phyloP scores from a whole-genome alignment of 257 asterid genomes.

The Perilla frutescens region DNA sequence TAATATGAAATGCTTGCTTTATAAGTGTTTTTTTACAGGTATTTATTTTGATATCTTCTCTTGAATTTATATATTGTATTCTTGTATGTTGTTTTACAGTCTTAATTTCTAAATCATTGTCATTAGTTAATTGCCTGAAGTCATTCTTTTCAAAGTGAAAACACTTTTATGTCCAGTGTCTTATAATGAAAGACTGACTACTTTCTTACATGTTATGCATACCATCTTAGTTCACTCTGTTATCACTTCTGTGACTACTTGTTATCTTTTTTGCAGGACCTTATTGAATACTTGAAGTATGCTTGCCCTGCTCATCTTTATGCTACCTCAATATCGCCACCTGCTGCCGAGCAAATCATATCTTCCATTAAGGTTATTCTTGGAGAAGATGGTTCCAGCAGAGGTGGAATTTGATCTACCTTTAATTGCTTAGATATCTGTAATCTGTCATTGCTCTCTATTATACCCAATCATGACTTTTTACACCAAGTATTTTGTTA shows the following conservation, averaged over 20 bases:
- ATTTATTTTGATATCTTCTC: slow-evolving; percentile 3
- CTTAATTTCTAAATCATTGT: background rate
- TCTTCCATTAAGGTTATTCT: slow-evolving; percentile 88
- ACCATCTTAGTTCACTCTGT: background rate
- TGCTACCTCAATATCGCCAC: slow-evolving; percentile 96
- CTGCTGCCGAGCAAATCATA: slow-evolving; percentile 93
- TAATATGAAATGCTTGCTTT: background rate
- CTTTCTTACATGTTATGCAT: slow-evolving; percentile 19
- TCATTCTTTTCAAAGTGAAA: background rate
- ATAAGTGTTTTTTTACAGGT: slow-evolving; percentile 11
- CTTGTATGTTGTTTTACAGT: background rate
- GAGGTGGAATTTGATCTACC: slow-evolving; percentile 61
- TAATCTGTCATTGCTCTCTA: slow-evolving; percentile 9
- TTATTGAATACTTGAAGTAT: slow-evolving; percentile 80
- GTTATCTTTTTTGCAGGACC: slow-evolving; percentile 59
- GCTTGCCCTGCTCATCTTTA: slow-evolving; percentile 96
- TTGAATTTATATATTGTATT: background rate
- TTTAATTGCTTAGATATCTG: slow-evolving; percentile 24
- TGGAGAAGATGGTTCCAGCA: slow-evolving; percentile 97
- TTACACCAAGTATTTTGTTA: slow-evolving; percentile 29
- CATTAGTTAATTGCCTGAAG: slow-evolving; percentile 14
- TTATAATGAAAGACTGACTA: background rate
- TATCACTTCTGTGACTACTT: slow-evolving; percentile 16
- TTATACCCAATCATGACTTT: background rate
- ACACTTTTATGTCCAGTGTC: background rate